These are phyloP conservation scores for Chytriomyces sp. DNA, from an alignment of 192 early-diverging fungal species.

Conservation along the genomic window DNA sequence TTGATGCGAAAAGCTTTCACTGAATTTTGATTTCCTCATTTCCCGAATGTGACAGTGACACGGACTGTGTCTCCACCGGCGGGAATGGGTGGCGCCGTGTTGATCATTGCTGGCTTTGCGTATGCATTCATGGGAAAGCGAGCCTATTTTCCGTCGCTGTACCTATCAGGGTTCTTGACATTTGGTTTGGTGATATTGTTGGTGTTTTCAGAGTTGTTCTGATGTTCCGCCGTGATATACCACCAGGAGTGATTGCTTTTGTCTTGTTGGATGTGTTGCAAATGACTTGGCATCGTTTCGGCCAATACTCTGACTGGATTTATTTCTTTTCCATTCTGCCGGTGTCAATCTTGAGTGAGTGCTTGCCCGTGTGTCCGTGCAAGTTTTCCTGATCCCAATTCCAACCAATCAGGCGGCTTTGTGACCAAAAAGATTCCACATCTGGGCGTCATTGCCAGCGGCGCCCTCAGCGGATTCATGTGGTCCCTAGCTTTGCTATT, in stretches of 20 bases:
- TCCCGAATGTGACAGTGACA: not conserved
- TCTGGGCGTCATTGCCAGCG: constrained; percentile 16
- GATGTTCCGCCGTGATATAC: not conserved
- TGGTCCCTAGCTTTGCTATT: constrained; percentile 26
- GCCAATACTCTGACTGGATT: constrained; percentile 38
- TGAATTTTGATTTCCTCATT: not conserved
- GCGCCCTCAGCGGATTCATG: constrained; percentile 25
- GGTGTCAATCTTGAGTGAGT: constrained; percentile 7
- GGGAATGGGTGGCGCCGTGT: constrained; percentile 21
- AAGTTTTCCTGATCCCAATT: too few species aligned
- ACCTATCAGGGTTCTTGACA: constrained; percentile 31
- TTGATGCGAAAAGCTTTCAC: not conserved
- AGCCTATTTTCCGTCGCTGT: constrained; percentile 29
- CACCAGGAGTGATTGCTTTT: constrained; percentile 19
- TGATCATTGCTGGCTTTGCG: constrained; percentile 27
- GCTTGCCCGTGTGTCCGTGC: too few species aligned
- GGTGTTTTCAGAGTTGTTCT: not conserved
- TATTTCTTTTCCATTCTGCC: constrained; percentile 23
- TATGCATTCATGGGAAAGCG: constrained; percentile 36
- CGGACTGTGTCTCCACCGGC: constrained; percentile 19
- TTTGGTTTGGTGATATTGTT: constrained; percentile 7
- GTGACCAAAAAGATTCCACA: constrained; percentile 8
- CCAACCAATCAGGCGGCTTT: constrained; percentile 20
- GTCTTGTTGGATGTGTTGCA: constrained; percentile 30
- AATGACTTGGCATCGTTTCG: constrained; percentile 31